Percentiles rank a stretch among this genome's conserved stretches.
Conservation (phyloP, 2,329 filamentous ascomycete species). For the Myotisia sp. region DNA sequence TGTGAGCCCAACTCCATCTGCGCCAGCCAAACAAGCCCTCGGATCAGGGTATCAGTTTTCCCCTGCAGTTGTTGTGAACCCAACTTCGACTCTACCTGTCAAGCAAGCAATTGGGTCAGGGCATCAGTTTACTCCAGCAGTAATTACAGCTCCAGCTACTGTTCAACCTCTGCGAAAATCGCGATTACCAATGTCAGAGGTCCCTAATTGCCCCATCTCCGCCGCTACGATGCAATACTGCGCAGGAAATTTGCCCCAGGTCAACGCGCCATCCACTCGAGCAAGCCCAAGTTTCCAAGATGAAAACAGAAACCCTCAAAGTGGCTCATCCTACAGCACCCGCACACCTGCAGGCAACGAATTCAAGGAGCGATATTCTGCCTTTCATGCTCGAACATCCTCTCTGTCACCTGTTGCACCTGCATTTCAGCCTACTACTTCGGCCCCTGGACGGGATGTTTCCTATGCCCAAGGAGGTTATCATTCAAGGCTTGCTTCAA, state of each 20-base stretch:
- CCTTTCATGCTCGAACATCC: too few relatives aligned
- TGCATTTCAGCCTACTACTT: constrained; percentile 1
- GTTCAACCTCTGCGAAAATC: too few relatives aligned
- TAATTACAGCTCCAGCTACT: too few relatives aligned
- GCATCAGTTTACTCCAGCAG: too few relatives aligned
- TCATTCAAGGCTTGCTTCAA: constrained; percentile 2
- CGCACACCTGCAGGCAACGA: too few relatives aligned
- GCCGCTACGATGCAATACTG: constrained; percentile 13
- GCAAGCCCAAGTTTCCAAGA: not conserved
- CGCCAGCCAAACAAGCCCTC: too few relatives aligned
- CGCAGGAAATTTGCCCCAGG: not conserved
- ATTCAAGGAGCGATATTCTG: too few relatives aligned
- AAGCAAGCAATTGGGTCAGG: too few relatives aligned
- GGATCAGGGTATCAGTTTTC: too few relatives aligned
- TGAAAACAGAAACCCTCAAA: constrained; percentile 4
- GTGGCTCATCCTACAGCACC: not conserved
- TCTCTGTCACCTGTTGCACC: constrained; percentile 2
- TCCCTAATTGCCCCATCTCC: constrained; percentile 9
- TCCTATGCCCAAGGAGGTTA: not conserved
- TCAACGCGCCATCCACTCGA: not conserved
- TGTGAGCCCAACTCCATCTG: too few relatives aligned
- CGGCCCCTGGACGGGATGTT: not conserved
- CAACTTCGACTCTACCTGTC: too few relatives aligned
- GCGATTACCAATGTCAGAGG: constrained; percentile 7
- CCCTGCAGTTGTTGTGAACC: too few relatives aligned